These are phyloP conservation scores for Theobroma cacao DNA, from an alignment of 345 rosid species.

Conservation along the genomic window DNA sequence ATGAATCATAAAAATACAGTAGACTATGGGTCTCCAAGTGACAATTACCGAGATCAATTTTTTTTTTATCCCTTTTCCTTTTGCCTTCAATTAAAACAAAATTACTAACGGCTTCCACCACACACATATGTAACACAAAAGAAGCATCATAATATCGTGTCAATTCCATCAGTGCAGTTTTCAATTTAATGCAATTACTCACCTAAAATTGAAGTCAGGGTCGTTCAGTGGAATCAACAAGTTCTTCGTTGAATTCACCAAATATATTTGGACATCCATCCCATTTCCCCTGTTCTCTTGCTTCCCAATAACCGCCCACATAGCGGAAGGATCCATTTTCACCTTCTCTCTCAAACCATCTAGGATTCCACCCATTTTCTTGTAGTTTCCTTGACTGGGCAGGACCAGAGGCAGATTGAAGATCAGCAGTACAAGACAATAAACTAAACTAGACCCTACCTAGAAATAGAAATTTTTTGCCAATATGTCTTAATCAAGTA, in stretches of 20 bases:
- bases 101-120: not conserved
- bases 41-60: not conserved
- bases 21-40: not conserved
- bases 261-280: conserved; percentile 76
- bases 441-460: not conserved
- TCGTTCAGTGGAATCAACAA: conserved; percentile 29
- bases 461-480: not conserved
- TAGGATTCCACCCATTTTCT: conserved; percentile 89
- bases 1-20: too few species aligned
- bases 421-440: not conserved
- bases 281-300: conserved; percentile 66
- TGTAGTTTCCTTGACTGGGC: conserved; percentile 80
- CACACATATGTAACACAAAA: not conserved
- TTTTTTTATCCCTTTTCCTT: not conserved
- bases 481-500: not conserved
- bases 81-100: not conserved
- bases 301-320: conserved; percentile 94
- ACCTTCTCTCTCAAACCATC: conserved; percentile 70
- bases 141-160: not conserved
- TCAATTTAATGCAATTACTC: not conserved
- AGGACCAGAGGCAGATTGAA: not conserved
- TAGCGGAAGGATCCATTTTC: conserved; percentile 62
- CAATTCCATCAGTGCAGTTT: not conserved
- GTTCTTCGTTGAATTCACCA: conserved; percentile 61
- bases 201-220: conserved; percentile 31